A percentile compares a stretch with the other conserved stretches of the same genome.
Conservation (phyloP, 768 basidiomycete species). For the Mycena vulgaris region DNA sequence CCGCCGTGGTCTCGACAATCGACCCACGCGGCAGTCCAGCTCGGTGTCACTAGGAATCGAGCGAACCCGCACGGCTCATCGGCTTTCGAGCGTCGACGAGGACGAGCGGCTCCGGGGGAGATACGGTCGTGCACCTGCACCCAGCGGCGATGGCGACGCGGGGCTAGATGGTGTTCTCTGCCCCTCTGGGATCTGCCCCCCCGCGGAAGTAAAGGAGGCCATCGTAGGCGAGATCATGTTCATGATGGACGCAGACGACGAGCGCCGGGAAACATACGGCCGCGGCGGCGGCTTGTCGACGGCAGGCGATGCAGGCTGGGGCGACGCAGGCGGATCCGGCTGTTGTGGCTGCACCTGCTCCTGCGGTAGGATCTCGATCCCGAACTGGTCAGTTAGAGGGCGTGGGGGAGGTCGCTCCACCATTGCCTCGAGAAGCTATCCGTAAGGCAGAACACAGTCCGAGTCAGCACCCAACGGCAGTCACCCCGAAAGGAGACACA, state of each 20-base stretch:
- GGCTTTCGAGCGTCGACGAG: slow-evolving; percentile 30
- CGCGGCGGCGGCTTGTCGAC: slow-evolving; percentile 63
- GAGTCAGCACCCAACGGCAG: slow-evolving; percentile 12
- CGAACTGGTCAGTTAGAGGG: slow-evolving; percentile 75
- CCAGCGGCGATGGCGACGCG: slow-evolving; percentile 37
- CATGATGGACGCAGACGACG: slow-evolving; percentile 62
- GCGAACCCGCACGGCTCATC: slow-evolving; percentile 22
- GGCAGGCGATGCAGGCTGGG: slow-evolving; percentile 36
- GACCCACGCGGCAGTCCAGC: neutral
- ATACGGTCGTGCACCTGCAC: slow-evolving; percentile 37
- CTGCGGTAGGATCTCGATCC: slow-evolving; percentile 54
- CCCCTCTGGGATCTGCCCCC: slow-evolving; percentile 26
- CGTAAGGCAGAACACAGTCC: slow-evolving; percentile 15
- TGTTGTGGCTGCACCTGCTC: slow-evolving; percentile 42
- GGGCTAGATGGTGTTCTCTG: slow-evolving; percentile 42
- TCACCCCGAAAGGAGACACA: slow-evolving; percentile 37
- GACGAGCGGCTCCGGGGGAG: slow-evolving; percentile 47
- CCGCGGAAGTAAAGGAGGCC: slow-evolving; percentile 24
- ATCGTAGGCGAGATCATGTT: slow-evolving; percentile 51
- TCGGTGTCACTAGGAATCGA: neutral
- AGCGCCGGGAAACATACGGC: slow-evolving; percentile 75
- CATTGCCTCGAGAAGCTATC: slow-evolving; percentile 86
- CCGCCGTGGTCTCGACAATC: too few relatives aligned
- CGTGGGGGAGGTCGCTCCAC: slow-evolving; percentile 89
- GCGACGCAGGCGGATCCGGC: slow-evolving; percentile 42